phyloP scores from a whole-genome alignment of 768 basidiomycete species.

The Trametes punicea region DNA sequence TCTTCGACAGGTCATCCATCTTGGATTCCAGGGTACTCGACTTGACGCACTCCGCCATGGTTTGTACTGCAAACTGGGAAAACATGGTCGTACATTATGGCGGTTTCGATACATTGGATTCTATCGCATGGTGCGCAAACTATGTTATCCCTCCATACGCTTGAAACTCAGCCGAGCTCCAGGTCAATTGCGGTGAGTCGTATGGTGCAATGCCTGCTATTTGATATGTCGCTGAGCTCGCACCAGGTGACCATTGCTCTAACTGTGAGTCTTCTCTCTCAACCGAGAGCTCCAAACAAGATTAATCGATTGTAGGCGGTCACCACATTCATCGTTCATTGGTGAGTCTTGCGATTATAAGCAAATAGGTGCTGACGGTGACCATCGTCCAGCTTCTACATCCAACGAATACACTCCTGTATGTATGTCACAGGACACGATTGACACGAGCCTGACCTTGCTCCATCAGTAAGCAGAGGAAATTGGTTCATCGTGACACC shows the following conservation, averaged over 20 bases:
- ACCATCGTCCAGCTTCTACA: slow-evolving; percentile 24
- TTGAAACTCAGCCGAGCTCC: neutral
- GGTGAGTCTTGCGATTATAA: slow-evolving; percentile 8
- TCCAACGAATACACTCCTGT: slow-evolving; percentile 21
- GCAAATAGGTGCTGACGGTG: too few relatives aligned
- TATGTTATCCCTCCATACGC: neutral
- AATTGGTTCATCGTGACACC: slow-evolving; percentile 21
- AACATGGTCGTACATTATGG: slow-evolving; percentile 20
- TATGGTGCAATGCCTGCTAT: neutral
- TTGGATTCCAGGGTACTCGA: slow-evolving; percentile 9
- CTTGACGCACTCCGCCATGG: slow-evolving; percentile 17
- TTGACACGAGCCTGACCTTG: too few relatives aligned
- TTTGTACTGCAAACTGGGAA: slow-evolving; percentile 19
- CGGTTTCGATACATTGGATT: slow-evolving; percentile 6
- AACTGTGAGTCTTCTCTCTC: slow-evolving; percentile 9
- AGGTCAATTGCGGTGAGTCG: slow-evolving; percentile 1
- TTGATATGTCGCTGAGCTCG: neutral
- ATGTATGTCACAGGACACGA: neutral
- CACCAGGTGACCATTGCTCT: slow-evolving; percentile 14
- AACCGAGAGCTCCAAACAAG: neutral
- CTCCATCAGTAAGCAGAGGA: slow-evolving; percentile 20
- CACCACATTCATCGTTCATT: slow-evolving; percentile 27
- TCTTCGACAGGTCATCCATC: neutral
- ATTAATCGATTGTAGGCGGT: slow-evolving; percentile 17
- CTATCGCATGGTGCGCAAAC: slow-evolving; percentile 8